Evolutionary conservation across 2,329 filamentous ascomycete species (phyloP).

Genomic region (Hymenoscyphus linearis): DNA sequence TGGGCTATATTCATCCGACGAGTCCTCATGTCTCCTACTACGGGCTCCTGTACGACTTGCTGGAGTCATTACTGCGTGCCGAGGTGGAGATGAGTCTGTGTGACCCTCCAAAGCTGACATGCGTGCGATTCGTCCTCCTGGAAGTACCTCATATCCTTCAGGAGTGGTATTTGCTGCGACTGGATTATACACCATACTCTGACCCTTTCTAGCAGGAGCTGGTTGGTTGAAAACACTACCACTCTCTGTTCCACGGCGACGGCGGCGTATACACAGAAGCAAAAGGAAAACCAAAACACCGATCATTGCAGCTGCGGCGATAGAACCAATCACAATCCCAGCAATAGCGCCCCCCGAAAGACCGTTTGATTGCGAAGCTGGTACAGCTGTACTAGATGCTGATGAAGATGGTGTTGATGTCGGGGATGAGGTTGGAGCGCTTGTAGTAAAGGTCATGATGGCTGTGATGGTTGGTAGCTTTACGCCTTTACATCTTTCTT

Average conservation of each 20-base stretch:
- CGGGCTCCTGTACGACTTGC: constrained; percentile 39
- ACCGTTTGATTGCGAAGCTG: constrained; percentile 31
- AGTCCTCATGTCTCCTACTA: constrained; percentile 50
- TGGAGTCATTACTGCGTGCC: constrained; percentile 20
- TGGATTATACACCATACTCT: constrained; percentile 38
- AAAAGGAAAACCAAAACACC: constrained; percentile 61
- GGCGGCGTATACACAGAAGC: constrained; percentile 44
- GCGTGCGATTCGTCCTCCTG: constrained; percentile 83
- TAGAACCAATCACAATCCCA: constrained; percentile 77
- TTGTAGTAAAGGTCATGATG: constrained; percentile 56
- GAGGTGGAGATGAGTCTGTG: constrained; percentile 52
- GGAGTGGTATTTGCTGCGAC: constrained; percentile 32
- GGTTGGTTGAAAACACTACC: constrained; percentile 87
- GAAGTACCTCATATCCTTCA: constrained; percentile 65
- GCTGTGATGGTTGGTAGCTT: constrained; percentile 69
- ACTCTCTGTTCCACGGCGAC: constrained; percentile 53
- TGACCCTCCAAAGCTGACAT: constrained; percentile 91
- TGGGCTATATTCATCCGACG: constrained; percentile 71
- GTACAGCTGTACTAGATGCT: constrained; percentile 14
- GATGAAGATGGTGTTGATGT: constrained; percentile 23
- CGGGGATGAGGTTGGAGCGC: constrained; percentile 43
- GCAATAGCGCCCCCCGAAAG: constrained; percentile 86
- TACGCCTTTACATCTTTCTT: constrained; percentile 69
- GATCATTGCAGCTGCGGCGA: constrained; percentile 67
- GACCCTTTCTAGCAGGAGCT: constrained; percentile 58